Evolutionary conservation across 1,139 yeast species (phyloP), one percentile per base, ranked within the genome.

Genomic region (Saccharomyces pastorianus): DNA sequence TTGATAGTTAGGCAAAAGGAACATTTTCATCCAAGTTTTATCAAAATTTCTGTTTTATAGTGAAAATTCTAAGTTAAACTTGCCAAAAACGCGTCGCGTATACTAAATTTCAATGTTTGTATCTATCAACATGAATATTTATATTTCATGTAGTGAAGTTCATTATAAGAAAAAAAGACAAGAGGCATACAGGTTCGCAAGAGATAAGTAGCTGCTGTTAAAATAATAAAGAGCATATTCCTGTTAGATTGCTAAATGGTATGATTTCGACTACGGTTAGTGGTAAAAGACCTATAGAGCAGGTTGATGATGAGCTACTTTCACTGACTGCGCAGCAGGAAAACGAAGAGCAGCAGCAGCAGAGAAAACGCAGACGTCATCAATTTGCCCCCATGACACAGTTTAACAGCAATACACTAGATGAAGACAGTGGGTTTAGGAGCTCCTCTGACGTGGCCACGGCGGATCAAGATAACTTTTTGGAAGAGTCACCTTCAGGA

Each of bases 301-400:
- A 54, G 28, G 56, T 55, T 4, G 61, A 58, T 42, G 48, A 56
- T 29, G 62, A 60, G 23, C 46, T 61, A 38, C 49, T 60, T 28
- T 48, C 55, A n/a, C 46, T 59, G 23, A 54, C 61, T 17, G 58
- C 59, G 2, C 55, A 54, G n/a, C 55, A 55, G 9, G 48, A 50
- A 14, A 42, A 54, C 23, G 51, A 53, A 9, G 50, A 53, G 23
- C 46, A 51, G 20, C 52, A 48, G 13, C 58, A 53, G 11, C 49
- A 23, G 4, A 56, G 48, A 11, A 58, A 58, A 46, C 61, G 54
- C 48, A 57, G 65, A 51, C 58, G 60, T 23, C 61, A 57, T 28
- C 55, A 55, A 25, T 62, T 52, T 55, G 62, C 62, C 41, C 59
- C 68, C 0, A 68, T 68, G 71, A 67, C 71, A 4, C 71, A 68